Evolutionary conservation across 1,139 yeast species (phyloP), one percentile per base, ranked within the genome.

Genomic region (Hyphopichia pseudoburtonii): DNA sequence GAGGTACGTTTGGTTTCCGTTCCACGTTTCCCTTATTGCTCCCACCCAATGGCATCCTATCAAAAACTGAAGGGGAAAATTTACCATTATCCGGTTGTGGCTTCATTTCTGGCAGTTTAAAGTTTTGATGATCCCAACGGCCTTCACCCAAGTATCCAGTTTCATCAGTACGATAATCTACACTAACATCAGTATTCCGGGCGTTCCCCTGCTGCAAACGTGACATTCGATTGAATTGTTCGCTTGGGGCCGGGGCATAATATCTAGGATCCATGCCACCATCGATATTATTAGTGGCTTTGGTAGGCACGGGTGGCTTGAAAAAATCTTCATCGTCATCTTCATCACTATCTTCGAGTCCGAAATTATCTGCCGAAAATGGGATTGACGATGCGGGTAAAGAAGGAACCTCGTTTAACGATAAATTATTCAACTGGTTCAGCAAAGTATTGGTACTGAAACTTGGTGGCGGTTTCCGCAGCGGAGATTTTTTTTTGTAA

Each of bases 221-320:
- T 34, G 54, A 45, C 10, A 46, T 44, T 30, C 48, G 41, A 28
- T 56, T 55, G 17, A 64, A 50, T 40, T 69, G 73, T 43, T 68
- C 74, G 18, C 61, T 56, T 2, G 78, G 79, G 1, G 73, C 62
- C 3, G 78, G 78, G 2, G 78, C 78, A 45, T 68, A 66, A 45
- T 56, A 69, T 40, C 57, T 57, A 1, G 78, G 75, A 43, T 70
- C 72, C 4, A 72, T 66, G 39, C 70, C 76, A 42, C 70, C 58
- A 16, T 15, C 6, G 70, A 57, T 38, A 7, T 27, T 14, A 27
- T 27, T 11, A 10, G 6, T 9, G 16, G 68, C 75, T 26, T 57
- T 56, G 2, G 73, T 63, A 1, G 74, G 71, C 25, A 65, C 33
- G 12, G 27, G 14, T 8, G 10, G 27, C 10, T 8, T 9, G 27